phyloP scores from a whole-genome alignment of 2,329 filamentous ascomycete genomes.

The Chalaropsis ovoidea region DNA sequence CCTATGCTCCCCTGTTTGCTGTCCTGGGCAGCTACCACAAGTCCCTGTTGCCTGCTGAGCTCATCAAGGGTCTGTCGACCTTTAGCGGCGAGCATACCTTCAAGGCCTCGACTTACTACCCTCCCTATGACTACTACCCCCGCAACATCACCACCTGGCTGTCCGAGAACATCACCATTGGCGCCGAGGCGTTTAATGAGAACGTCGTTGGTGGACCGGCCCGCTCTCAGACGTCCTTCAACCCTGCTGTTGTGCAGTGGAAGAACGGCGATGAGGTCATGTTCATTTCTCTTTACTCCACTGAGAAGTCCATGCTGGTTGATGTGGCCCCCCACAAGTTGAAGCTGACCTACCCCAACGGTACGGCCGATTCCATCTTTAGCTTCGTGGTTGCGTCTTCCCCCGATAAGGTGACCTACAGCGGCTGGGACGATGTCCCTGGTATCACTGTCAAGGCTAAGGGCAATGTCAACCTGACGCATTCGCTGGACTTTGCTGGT shows the following conservation, averaged over 20 bases:
- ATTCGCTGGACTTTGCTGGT: conserved; percentile 38
- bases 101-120: conserved; percentile 44
- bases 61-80: conserved; percentile 35
- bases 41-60: conserved; percentile 36
- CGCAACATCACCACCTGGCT: conserved; percentile 53
- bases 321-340: conserved; percentile 37
- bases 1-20: conserved; percentile 47
- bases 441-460: conserved; percentile 39
- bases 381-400: conserved; percentile 43
- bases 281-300: conserved; percentile 33
- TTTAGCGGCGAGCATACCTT: conserved; percentile 48
- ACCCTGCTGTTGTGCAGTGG: conserved; percentile 53
- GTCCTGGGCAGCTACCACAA: conserved; percentile 44
- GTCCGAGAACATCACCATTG: conserved; percentile 47
- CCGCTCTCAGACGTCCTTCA: conserved; percentile 44
- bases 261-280: conserved; percentile 34
- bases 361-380: conserved; percentile 41
- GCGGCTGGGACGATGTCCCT: conserved; percentile 40
- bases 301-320: conserved; percentile 35
- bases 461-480: conserved; percentile 37
- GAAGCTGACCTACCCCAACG: conserved; percentile 45
- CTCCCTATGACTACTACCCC: conserved; percentile 46
- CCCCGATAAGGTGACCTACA: conserved; percentile 36
- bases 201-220: conserved; percentile 46
- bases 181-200: conserved; percentile 49